Base-by-base conservation (phyloP, 352 stramenopile genomes). In the Phytophthora sojae region DNA sequence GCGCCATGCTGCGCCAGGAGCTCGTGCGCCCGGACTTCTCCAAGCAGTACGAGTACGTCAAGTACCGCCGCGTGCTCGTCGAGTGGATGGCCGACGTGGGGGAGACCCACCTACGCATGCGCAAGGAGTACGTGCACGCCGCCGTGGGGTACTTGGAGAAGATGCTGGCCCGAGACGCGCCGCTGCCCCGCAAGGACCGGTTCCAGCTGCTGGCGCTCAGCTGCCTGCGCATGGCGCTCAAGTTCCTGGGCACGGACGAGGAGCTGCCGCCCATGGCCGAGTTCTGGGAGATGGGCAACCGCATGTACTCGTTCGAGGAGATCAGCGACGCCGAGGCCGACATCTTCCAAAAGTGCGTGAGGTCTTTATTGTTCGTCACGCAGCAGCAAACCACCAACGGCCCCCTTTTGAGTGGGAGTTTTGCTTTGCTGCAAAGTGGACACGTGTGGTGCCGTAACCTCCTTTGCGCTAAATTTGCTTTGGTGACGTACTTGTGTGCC, bases 31-130 rank as follows among this genome's bases (percentile, higher is more conserved):
- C 88, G 1, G 85, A 95, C 65, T 95, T 87, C 73, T 82, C 83
- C 45, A 74, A 82, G 52, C 81, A 87, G 50, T 94, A 93, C 69
- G 88, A 91, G 54, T 95, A 95, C 67, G 76, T 95, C 61, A 92
- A 92, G 71, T 95, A 94, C 62, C 85, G 88, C 17, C 86, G 86
- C 44, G 85, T 94, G 54, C 75, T 95, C 21, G 85, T 95, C 42
- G 88, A 96, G 61, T 96, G 89, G 89, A 96, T 94, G 81, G 79
- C 75, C 17, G 89, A 96, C 57, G 88, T 95, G 29, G 89, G 89
- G 65, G 89, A 96, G 61, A 73, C 71, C 9, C 86, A 95, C 67
- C 79, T 96, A 67, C 80, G 91, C 25, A 88, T 96, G 73, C 85
- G 86, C 60, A 95, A 96, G 71, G 82, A 82, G 39, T 90, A 89